phyloP scores from a whole-genome alignment of 2,329 filamentous ascomycete genomes.

The Periglandula ipomoeae region DNA sequence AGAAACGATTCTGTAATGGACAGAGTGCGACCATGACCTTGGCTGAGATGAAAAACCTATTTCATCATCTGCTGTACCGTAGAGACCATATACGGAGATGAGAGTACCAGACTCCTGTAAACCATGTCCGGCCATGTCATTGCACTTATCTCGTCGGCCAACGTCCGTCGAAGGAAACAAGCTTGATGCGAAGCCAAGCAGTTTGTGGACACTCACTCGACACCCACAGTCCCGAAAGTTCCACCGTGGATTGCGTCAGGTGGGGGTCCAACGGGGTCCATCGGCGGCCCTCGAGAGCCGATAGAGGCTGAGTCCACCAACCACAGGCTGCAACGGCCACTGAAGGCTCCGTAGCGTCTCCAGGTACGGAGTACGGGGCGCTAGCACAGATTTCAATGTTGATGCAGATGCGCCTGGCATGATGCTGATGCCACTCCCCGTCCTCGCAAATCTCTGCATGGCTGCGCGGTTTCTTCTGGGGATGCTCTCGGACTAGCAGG shows the following conservation, averaged over 20 bases:
- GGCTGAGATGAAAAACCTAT: not conserved
- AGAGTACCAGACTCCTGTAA: not conserved
- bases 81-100: not conserved
- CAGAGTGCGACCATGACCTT: not conserved
- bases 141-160: not conserved
- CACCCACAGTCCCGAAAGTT: not conserved
- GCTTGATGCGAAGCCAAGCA: not conserved
- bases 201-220: too few species aligned
- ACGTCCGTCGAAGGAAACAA: not conserved
- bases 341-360: not conserved
- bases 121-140: not conserved
- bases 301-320: not conserved
- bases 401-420: too few species aligned
- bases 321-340: not conserved
- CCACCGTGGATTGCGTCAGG: not conserved
- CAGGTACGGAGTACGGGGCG: too few species aligned
- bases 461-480: not conserved
- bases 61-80: not conserved
- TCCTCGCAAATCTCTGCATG: too few species aligned
- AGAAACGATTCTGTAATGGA: not conserved
- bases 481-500: not conserved
- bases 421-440: too few species aligned
- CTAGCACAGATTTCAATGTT: too few species aligned
- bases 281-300: too few species aligned
- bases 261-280: not conserved